Evolutionary conservation across 768 basidiomycete genomes (phyloP).

Genomic region (Suillus clintonianus): DNA sequence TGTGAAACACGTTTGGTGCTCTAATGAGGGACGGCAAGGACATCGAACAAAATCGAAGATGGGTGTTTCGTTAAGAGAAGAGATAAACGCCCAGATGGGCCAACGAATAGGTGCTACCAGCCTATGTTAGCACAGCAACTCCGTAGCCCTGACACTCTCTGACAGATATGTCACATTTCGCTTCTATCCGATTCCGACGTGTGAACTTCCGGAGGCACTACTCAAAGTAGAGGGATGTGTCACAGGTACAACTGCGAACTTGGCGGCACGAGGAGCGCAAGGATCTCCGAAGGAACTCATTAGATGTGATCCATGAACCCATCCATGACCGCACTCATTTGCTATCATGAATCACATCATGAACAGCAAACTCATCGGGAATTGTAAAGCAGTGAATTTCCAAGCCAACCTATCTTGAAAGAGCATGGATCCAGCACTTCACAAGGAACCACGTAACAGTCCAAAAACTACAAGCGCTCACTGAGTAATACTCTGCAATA

Average conservation of each 20-base stretch:
- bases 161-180: neutral
- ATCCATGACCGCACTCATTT: too few species aligned
- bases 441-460: neutral
- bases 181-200: neutral
- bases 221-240: neutral
- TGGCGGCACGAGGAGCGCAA: neutral
- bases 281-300: neutral
- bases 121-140: neutral
- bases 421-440: neutral
- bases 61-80: constrained; percentile 3
- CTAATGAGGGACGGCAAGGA: neutral
- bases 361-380: neutral
- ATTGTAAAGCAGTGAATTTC: neutral
- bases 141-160: neutral
- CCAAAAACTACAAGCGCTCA: neutral
- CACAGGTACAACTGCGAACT: neutral
- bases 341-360: neutral
- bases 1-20: neutral
- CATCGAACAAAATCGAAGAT: constrained; percentile 4
- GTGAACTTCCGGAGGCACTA: neutral
- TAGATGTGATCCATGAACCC: neutral
- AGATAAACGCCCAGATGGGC: constrained; percentile 3
- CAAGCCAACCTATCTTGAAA: neutral
- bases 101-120: neutral
- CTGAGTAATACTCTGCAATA: neutral